phyloP scores from a whole-genome alignment of 139 green algal species.

The Astrephomene gubernaculifera region DNA sequence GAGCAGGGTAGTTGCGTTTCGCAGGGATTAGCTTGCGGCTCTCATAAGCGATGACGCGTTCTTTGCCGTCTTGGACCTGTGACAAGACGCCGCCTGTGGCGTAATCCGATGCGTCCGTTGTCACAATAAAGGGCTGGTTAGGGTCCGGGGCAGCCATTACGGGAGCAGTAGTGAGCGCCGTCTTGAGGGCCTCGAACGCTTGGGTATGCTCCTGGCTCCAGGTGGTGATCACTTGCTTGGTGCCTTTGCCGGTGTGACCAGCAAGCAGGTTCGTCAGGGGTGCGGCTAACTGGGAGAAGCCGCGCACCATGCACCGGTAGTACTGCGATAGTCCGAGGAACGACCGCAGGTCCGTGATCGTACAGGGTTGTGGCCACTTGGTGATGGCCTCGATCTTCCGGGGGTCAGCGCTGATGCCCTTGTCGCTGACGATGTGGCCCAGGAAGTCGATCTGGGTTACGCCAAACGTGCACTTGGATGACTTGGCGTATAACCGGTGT shows the following conservation, averaged over 20 bases:
- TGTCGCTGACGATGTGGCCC: slow-evolving; percentile 12
- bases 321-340: slow-evolving; percentile 59
- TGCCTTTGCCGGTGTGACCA: slow-evolving; percentile 9
- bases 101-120: slow-evolving; percentile 43
- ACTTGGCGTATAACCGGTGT: slow-evolving; percentile 57
- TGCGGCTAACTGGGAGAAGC: slow-evolving; percentile 28
- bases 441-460: not conserved
- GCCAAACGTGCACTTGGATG: slow-evolving; percentile 61
- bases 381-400: not conserved
- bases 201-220: not conserved
- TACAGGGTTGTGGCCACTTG: not conserved
- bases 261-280: slow-evolving; percentile 47
- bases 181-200: slow-evolving; percentile 32
- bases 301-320: slow-evolving; percentile 51
- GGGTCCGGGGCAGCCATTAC: slow-evolving; percentile 40
- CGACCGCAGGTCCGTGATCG: slow-evolving; percentile 14
- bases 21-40: slow-evolving; percentile 45
- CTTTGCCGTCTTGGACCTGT: slow-evolving; percentile 27
- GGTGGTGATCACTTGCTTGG: not conserved
- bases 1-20: slow-evolving; percentile 40
- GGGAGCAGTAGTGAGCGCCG: slow-evolving; percentile 14
- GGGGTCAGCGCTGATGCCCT: slow-evolving; percentile 9
- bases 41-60: slow-evolving; percentile 43
- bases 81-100: slow-evolving; percentile 49
- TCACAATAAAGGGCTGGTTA: slow-evolving; percentile 26